Conservation (phyloP, 2,329 filamentous ascomycete genomes). For the Penicillium sp. region DNA sequence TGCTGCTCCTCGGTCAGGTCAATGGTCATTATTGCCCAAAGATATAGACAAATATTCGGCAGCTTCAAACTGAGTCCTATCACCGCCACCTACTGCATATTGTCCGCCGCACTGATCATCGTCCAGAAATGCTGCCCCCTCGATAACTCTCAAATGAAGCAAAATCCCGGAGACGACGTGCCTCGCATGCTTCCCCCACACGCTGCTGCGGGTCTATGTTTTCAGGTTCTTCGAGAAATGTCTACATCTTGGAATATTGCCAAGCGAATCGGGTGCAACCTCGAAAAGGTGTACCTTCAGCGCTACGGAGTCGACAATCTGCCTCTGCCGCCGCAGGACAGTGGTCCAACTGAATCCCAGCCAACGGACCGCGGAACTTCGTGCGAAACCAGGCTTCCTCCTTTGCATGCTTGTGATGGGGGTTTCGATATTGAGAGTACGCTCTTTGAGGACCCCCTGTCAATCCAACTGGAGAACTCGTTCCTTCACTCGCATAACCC, state of each 20-base stretch:
- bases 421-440: conserved; percentile 2
- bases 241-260: conserved; percentile 24
- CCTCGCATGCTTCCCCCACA: conserved; percentile 7
- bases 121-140: conserved; percentile 17
- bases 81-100: conserved; percentile 34
- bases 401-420: conserved; percentile 3
- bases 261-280: conserved; percentile 20
- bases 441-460: not conserved
- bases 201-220: conserved; percentile 14
- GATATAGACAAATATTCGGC: conserved; percentile 34
- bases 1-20: conserved; percentile 23
- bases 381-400: not conserved
- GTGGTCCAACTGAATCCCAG: not conserved
- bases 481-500: not conserved
- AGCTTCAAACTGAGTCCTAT: conserved; percentile 35
- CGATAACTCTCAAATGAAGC: not conserved
- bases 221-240: conserved; percentile 18
- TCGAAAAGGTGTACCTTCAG: conserved; percentile 19
- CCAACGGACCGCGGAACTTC: not conserved
- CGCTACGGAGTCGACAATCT: conserved; percentile 14
- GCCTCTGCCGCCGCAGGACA: conserved; percentile 1
- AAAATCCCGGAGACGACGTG: not conserved
- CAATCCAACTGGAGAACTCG: not conserved
- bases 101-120: conserved; percentile 32
- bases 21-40: conserved; percentile 27